Evolutionary conservation across 2,329 filamentous ascomycete species (phyloP), one percentile per base, ranked within the genome.

Genomic region (Ceratocystis smalleyi): DNA sequence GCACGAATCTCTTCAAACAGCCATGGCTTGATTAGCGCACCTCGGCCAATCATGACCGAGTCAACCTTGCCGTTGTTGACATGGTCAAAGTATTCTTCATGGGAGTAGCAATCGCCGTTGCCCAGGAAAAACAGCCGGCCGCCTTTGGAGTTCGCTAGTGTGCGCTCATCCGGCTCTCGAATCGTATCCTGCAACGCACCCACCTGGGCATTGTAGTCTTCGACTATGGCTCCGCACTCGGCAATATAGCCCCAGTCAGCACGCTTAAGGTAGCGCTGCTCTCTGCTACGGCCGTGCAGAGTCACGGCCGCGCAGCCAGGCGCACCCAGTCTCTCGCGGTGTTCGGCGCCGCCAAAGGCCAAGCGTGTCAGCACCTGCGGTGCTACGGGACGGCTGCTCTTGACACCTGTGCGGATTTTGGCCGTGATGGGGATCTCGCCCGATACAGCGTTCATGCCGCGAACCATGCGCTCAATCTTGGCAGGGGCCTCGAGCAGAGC

Each of bases 211-310:
- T 91, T 91, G 71, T 96, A 85, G 4, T 82, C 79, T 74, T 89
- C 87, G 75, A 99, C 87, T 65, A 97, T 80, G 5, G 87, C 84
- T 1, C 92, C 87, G 70, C 90, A 95, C 72, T 96, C 88, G 63
- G 88, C 85, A 69, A 99, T 97, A 75, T 97, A 99, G 55, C 80
- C 77, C 94, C 94, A 99, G 74, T 99, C 89, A n/a, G 94, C 94
- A 69, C 81, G 84, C 71, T 85, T 87, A 2, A 90, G 94, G 77
- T 99, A 99, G 66, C 94, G 84, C 77, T 97, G 92, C 76, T 97
- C 91, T 72, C 92, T 85, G 71, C 88, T 95, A 66, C 94, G 85
- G 62, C 94, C 94, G 73, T 99, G 94, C 1, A 99, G 82, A 1
- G 94, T 97, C 69, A 99, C 87, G n/a, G 94, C 92, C 6, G 94